phyloP scores from a whole-genome alignment of 2,329 filamentous ascomycete species.

The Macrophomina phaseolina region DNA sequence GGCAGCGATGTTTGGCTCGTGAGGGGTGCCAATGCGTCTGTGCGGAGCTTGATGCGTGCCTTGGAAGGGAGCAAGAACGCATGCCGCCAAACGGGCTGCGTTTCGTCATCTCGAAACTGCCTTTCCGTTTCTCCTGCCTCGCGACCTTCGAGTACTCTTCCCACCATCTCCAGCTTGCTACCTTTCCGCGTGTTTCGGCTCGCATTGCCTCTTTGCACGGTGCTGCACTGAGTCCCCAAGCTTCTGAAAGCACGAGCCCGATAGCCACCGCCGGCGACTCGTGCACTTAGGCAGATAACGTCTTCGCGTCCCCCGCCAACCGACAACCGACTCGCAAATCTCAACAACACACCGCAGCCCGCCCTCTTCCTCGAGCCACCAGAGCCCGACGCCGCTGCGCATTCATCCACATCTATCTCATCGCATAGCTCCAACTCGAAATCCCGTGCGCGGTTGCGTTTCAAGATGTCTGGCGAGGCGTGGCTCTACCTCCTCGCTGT shows the following conservation, averaged over 20 bases:
- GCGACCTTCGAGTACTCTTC: not conserved
- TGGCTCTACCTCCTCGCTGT: slow-evolving; percentile 98
- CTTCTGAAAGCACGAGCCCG: slow-evolving; percentile 13
- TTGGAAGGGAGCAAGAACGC: slow-evolving; percentile 7
- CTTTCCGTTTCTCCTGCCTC: not conserved
- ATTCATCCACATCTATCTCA: not conserved
- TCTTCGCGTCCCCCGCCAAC: slow-evolving; percentile 27
- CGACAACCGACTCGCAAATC: slow-evolving; percentile 25
- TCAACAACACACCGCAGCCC: slow-evolving; percentile 22
- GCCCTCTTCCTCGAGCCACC: slow-evolving; percentile 9
- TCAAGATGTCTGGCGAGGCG: slow-evolving; percentile 92
- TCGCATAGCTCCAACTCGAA: not conserved
- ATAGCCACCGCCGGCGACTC: slow-evolving; percentile 13
- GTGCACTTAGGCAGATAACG: slow-evolving; percentile 24
- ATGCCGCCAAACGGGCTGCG: slow-evolving; percentile 19
- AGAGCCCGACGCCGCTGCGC: slow-evolving; percentile 2
- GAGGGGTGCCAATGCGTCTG: slow-evolving; percentile 23
- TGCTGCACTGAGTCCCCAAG: slow-evolving; percentile 9
- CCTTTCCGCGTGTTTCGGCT: not conserved
- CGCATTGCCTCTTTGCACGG: slow-evolving; percentile 7
- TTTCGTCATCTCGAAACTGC: slow-evolving; percentile 23
- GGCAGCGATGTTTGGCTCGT: slow-evolving; percentile 2
- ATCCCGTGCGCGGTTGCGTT: slow-evolving; percentile 1
- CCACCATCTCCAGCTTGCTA: not conserved
- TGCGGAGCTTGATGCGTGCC: slow-evolving; percentile 26